Base-by-base conservation (phyloP, 2,329 filamentous ascomycete genomes). In the Nannizzia gypsea region DNA sequence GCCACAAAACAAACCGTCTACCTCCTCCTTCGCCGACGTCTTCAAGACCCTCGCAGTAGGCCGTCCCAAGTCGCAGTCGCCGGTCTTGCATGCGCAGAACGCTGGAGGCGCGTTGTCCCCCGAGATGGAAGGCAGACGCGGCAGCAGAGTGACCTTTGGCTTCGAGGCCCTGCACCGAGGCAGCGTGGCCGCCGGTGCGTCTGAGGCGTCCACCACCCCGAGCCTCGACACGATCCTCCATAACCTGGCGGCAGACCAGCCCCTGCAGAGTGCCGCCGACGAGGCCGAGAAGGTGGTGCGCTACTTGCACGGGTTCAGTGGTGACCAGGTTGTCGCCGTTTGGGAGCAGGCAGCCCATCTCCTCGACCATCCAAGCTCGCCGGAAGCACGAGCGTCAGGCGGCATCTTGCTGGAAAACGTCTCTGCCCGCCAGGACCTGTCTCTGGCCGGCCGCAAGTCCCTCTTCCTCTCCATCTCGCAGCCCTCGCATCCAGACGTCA, bases 91-190 rank as follows among this genome's bases (percentile, higher is more conserved):
- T 42, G 66, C 66, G 44, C 70, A 71, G 54, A 71, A 61, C 60
- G 65, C 62, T 59, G 68, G 66, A 60, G 71, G 74, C 61, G 67
- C 66, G 55, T 52, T 64, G 22, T 15, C 17, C 8, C 67, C 66
- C 34, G 63, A 64, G 38, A 69, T 70, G 59, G 71, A 74, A 62
- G 67, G 64, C 63, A 70, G 72, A 60, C 68, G 67, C 59, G 67
- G 65, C 44, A 71, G 66, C 63, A 68, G 70, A 44, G 63, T 68
- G 20, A 67, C 67, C 17, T 66, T 73, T 62, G 72, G 71, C 59
- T 68, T 72, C 50, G 72, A 75, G 65, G 69, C 69, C 66, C 72
- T 76, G 71, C 73, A 75, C 70, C 72, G 74, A 54, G 71, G 68
- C 59, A 75, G 71, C 61, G 68, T 73, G 6, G 48, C 59, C 6